Conservation (phyloP, 305 asterid genomes). For the Andrographis paniculata region DNA sequence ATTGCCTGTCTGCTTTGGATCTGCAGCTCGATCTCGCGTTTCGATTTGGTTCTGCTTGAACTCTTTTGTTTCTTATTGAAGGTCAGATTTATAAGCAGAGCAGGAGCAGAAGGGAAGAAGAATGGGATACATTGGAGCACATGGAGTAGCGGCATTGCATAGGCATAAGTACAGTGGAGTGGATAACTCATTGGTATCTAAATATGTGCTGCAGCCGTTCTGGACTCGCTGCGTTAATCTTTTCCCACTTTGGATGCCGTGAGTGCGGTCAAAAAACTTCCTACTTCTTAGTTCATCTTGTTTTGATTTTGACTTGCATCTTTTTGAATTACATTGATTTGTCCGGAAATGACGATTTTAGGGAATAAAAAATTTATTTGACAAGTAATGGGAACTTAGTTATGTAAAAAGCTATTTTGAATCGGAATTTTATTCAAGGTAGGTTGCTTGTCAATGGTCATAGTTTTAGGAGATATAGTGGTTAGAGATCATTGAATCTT, state of each 20-base stretch:
- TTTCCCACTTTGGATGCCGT: constrained; percentile 99
- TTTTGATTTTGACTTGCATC: too few relatives aligned
- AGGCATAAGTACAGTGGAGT: constrained; percentile 86
- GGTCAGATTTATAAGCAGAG: background rate
- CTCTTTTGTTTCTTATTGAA: background rate
- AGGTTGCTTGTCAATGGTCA: too few relatives aligned
- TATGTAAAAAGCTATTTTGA: too few relatives aligned
- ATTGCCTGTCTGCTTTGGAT: background rate
- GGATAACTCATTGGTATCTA: constrained; percentile 68
- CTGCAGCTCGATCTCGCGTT: background rate
- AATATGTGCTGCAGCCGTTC: constrained; percentile 86
- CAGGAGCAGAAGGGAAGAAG: background rate
- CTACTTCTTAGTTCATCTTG: too few relatives aligned
- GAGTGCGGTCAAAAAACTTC: too few relatives aligned
- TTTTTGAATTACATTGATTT: too few relatives aligned
- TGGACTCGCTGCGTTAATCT: constrained; percentile 77
- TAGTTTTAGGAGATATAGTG: too few relatives aligned
- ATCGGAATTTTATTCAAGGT: too few relatives aligned
- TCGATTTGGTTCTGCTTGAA: background rate
- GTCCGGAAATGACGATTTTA: too few relatives aligned
- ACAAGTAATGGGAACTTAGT: too few relatives aligned
- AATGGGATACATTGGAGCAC: constrained; percentile 87
- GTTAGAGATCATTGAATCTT: too few relatives aligned
- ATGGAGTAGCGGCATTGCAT: constrained; percentile 67
- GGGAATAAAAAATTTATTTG: too few relatives aligned